Conservation (phyloP, 495 filamentous ascomycete genomes). For the Tuber magnatum region DNA sequence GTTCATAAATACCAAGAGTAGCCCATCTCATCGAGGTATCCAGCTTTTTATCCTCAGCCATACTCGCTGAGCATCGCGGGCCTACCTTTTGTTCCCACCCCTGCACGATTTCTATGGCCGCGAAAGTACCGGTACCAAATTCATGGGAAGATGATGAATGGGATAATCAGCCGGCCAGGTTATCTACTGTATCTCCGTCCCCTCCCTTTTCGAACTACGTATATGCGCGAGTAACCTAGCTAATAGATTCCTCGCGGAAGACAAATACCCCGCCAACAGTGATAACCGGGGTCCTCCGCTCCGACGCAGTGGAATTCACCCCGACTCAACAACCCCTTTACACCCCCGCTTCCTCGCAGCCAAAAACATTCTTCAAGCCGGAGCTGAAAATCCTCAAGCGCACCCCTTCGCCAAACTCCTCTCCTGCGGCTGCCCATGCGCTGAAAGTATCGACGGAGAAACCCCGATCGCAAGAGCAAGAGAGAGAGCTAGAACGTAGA, state of each 20-base stretch:
- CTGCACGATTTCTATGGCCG: not conserved
- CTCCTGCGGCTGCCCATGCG: not conserved
- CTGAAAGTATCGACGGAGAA: conserved; percentile 11
- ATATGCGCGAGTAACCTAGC: not conserved
- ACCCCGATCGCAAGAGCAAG: conserved; percentile 19
- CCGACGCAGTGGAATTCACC: conserved; percentile 17
- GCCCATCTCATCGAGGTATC: not conserved
- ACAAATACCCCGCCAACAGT: conserved; percentile 2
- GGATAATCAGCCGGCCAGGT: conserved; percentile 18
- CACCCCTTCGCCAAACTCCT: conserved; percentile 11
- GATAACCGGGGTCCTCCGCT: conserved; percentile 14
- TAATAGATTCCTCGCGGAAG: conserved; percentile 17
- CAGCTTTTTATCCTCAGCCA: not conserved
- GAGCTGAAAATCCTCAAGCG: conserved; percentile 39
- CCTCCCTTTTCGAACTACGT: not conserved
- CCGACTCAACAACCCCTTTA: conserved; percentile 15
- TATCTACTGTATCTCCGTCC: not conserved
- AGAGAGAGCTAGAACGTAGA: conserved; percentile 23
- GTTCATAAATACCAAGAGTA: not conserved
- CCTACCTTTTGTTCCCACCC: not conserved
- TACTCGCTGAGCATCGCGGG: not conserved
- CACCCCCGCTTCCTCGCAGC: conserved; percentile 21
- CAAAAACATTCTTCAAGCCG: conserved; percentile 34
- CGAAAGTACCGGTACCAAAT: conserved; percentile 17
- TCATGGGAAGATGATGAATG: conserved; percentile 41